A percentile compares a stretch with the other conserved stretches of the same genome.
Evolutionary conservation across 805 yeast genomes (phyloP).

Genomic region (Yarrowia osloensis): DNA sequence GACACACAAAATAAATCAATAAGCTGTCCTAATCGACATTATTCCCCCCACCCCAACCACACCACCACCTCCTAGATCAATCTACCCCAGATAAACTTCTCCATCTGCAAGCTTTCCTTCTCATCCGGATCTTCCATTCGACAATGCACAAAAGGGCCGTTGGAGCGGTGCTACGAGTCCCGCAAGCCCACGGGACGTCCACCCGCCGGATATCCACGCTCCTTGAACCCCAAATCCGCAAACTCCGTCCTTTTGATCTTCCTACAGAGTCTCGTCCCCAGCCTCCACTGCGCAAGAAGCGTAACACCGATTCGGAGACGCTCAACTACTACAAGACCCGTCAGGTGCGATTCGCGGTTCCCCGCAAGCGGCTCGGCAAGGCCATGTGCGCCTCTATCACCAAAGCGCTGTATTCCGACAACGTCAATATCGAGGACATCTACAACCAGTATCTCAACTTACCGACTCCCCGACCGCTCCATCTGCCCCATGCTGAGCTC

Average conservation of each 20-base stretch:
- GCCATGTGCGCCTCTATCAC: background rate
- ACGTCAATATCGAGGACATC: background rate
- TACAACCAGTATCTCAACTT: background rate
- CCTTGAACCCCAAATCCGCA: background rate
- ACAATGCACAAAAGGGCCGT: conserved; percentile 5
- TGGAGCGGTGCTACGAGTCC: background rate
- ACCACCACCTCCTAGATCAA: no score
- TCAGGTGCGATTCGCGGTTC: background rate
- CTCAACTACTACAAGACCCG: background rate
- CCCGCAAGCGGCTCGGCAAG: background rate
- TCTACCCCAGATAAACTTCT: background rate
- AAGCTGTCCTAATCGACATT: no score
- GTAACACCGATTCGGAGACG: background rate
- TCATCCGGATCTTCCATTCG: no score
- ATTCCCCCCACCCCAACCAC: no score
- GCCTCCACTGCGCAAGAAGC: no score
- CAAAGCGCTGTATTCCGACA: background rate
- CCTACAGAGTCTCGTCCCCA: background rate
- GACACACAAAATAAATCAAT: no score
- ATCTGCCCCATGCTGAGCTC: conserved; percentile 8
- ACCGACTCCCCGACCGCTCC: background rate
- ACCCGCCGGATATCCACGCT: background rate
- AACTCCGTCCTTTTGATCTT: conserved; percentile 11
- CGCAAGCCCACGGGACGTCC: background rate
- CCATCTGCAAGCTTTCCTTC: background rate